These are phyloP conservation scores for Clohesyomyces aquaticus DNA, from an alignment of 495 filamentous ascomycete genomes.

Conservation along the genomic window DNA sequence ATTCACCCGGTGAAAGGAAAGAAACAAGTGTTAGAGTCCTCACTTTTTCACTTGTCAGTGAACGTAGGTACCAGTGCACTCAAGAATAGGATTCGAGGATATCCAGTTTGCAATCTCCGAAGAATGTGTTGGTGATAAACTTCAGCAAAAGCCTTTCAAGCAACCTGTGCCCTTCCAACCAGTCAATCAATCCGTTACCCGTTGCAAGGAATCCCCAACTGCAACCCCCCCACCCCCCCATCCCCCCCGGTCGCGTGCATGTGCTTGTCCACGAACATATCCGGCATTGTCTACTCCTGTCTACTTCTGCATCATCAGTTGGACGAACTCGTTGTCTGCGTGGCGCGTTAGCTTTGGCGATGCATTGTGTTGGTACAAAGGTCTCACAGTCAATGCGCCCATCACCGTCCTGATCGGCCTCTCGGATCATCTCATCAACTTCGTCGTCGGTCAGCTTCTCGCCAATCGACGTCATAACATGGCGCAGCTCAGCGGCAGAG, in stretches of 20 bases:
- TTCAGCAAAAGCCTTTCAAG: conserved; percentile 17
- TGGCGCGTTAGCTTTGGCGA: conserved; percentile 36
- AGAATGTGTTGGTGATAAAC: conserved; percentile 17
- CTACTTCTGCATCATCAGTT: conserved; percentile 99
- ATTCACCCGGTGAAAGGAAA: neutral
- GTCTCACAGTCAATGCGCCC: conserved; percentile 87
- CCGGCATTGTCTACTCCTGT: conserved; percentile 62
- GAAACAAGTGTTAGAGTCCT: too few species aligned
- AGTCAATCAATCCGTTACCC: conserved; percentile 34
- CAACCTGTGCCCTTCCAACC: conserved; percentile 26
- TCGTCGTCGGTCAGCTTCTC: conserved; percentile 99
- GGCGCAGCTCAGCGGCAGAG: conserved; percentile 93
- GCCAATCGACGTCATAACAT: conserved; percentile 99
- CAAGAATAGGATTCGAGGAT: conserved; percentile 39
- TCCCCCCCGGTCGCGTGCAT: conserved; percentile 19
- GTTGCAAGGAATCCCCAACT: conserved; percentile 24
- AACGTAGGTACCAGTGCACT: conserved; percentile 8
- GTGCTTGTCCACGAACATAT: conserved; percentile 15
- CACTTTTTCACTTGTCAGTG: neutral
- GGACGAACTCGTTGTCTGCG: conserved; percentile 98
- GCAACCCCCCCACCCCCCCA: too few species aligned
- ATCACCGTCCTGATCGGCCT: conserved; percentile 98
- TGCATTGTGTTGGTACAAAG: neutral
- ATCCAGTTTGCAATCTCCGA: conserved; percentile 30
- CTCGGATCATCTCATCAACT: conserved; percentile 99